Evolutionary conservation across 164 flowering plant genomes (phyloP), one percentile per base, ranked within the genome.

Genomic region (Tetrastigma voinierianum): DNA sequence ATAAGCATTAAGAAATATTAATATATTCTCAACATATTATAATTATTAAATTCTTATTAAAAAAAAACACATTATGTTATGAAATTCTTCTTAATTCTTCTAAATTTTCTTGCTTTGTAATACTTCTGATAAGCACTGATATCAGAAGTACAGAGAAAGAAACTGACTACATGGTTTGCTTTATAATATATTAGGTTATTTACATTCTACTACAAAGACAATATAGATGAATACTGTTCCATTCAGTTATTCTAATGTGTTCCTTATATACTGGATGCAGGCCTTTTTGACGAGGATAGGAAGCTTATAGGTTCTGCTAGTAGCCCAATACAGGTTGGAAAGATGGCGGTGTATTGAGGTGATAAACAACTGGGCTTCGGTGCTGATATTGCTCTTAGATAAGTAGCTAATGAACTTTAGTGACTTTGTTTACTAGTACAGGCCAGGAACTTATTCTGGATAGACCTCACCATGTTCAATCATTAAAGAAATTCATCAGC

Each of bases 261-360:
- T 65, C 18, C 14, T 6, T 10, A n/a, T 32, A 12, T 57, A 57
- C 63, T 48, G 76, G 62, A 44, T 78, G 66, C 83, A 91, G 98
- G 97, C 67, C 67, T 91, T 11, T 95, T 95, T 74, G 92, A 90
- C 78, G 91, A 84, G 57, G 75, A 74, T 14, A 97, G 97, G 10
- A 86, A 81, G 77, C 93, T 91, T 67, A 73, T 95, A 48, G 89
- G 98, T 67, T 82, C 87, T 76, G 83, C 96, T 55, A 92, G 91
- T 78, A 84, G 97, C 78, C 94, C 96, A 13, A 89, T 95, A 76
- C 97, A 91, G 70, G 91, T 46, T 95, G 98, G 98, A 95, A 95
- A 79, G 91, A 95, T 0, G 89, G 92, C 19, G 89, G 83, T 95
- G 88, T 59, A 75, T 95, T 70, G 97, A 95, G 95, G 98, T 94